Evolutionary conservation across 2,329 filamentous ascomycete species (phyloP), one percentile per base, ranked within the genome.

Genomic region (Sporothrix variecibatus): DNA sequence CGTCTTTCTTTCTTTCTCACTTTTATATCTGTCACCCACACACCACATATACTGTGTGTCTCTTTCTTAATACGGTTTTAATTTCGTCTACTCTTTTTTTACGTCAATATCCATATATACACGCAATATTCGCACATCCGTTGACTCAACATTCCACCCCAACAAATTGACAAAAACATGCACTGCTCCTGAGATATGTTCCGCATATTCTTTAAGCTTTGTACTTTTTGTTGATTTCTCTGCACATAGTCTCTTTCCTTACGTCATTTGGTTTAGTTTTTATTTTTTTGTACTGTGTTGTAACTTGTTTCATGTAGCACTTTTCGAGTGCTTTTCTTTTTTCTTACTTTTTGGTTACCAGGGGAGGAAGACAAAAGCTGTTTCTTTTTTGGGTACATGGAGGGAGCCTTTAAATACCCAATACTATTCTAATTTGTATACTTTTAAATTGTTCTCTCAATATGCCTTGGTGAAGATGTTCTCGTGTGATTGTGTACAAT

Each of bases 201-300:
- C 17, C 20, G 15, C 65, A 68, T n/a, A 23, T 23, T 17, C 64
- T 17, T 1, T 4, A 4, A 5, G 23, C 23, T 38, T 38, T 40
- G n/a, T 40, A 26, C 8, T 43, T 67, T 67, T 46, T 28, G 23
- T 46, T 67, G 34, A n/a, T 64, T 53, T 56, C 40, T 64, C 11
- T 72, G 71, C 71, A 53, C 58, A 51, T 71, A 31, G 17, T 23
- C 56, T 28, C 23, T 69, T 53, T 56, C 20, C 9, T 51, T 51
- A 26, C 23, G 23, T 28, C 40, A 1, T 43, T 46, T 28, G 11
- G n/a, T 67, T 67, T 28, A 17, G n/a, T 40, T 26, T 23, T 23
- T 7, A 26, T 4, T 28, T 3, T 9, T 26, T 65, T 31, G n/a
- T n/a, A n/a, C n/a, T 20, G 6, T 60, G 20, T 60, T 20, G 56